A percentile compares a stretch with the other conserved stretches of the same genome.
phyloP scores from a whole-genome alignment of 257 asterid genomes.

The Anisodus tanguticus region DNA sequence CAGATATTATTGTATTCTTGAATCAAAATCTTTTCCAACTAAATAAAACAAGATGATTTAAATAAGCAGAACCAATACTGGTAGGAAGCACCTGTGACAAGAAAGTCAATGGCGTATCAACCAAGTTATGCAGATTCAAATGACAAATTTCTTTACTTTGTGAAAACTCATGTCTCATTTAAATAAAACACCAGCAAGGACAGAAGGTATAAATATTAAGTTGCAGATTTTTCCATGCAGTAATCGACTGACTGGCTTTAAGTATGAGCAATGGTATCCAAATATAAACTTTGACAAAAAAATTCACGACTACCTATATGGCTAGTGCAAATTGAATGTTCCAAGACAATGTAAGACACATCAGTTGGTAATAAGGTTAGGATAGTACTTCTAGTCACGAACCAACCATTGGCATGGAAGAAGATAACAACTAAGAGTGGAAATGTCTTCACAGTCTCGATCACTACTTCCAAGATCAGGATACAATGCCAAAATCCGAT shows the following conservation, averaged over 20 bases:
- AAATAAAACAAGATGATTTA: background rate
- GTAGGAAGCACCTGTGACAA: constrained; percentile 14
- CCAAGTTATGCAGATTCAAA: background rate
- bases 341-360: background rate
- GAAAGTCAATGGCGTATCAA: background rate
- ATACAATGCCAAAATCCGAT: background rate
- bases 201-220: background rate
- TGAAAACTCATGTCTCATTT: constrained; percentile 2
- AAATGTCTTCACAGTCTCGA: constrained; percentile 7
- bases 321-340: background rate
- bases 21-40: background rate
- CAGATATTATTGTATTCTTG: background rate
- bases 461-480: background rate
- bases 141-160: constrained; percentile 6
- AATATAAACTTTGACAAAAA: background rate
- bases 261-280: constrained; percentile 6
- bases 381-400: background rate
- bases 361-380: background rate
- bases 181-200: background rate
- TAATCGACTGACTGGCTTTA: background rate
- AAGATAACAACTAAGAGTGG: constrained; percentile 11
- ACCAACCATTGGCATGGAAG: constrained; percentile 20
- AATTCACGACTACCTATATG: background rate
- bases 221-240: background rate
- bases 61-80: constrained; percentile 7